Evolutionary conservation across 441 rosid genomes (phyloP).

Genomic region (Populus hybrid): DNA sequence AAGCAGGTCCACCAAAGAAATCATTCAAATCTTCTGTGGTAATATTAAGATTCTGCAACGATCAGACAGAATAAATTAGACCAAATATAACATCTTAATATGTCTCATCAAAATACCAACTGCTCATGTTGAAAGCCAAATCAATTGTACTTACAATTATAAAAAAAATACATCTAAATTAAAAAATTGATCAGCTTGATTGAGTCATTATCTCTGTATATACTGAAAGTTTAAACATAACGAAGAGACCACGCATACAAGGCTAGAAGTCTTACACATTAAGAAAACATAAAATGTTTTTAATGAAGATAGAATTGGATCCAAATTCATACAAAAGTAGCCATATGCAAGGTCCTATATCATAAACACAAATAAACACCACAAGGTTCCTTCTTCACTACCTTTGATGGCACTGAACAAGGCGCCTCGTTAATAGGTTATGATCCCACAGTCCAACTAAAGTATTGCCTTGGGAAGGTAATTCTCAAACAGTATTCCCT

Average conservation of each 20-base stretch:
- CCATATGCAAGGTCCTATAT: background rate
- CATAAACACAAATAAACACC: no score
- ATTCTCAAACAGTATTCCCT: background rate
- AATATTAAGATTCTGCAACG: constrained; percentile 69
- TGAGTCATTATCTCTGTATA: background rate
- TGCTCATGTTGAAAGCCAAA: background rate
- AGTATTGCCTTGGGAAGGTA: background rate
- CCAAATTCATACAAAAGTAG: background rate
- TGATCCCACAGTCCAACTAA: background rate
- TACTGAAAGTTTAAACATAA: background rate
- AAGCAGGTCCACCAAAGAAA: constrained; percentile 98
- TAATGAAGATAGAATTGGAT: background rate
- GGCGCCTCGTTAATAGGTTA: background rate
- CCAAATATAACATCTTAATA: background rate
- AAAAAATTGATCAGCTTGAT: background rate
- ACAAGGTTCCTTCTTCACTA: background rate
- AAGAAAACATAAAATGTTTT: background rate
- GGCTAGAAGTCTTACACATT: background rate
- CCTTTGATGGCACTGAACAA: background rate
- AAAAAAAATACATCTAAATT: background rate
- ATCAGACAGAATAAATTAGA: constrained; percentile 6
- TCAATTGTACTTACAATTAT: background rate
- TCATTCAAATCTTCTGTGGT: constrained; percentile 66
- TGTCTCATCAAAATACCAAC: background rate
- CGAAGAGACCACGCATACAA: background rate